These are phyloP conservation scores for Rhynchospora breviuscula DNA, from an alignment of 176 grass and related monocot genomes.

Conservation along the genomic window DNA sequence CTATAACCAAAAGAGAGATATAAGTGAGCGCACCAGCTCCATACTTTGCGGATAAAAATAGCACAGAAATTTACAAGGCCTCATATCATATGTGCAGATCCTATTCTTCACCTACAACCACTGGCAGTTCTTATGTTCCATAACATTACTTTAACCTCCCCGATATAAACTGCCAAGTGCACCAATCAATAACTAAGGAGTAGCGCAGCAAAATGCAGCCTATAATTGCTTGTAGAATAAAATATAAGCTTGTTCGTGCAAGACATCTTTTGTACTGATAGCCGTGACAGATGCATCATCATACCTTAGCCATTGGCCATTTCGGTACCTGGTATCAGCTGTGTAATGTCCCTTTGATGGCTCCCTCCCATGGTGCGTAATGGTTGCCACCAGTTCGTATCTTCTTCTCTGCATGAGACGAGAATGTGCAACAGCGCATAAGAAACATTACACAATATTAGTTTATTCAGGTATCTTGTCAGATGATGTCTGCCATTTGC, in stretches of 20 bases:
- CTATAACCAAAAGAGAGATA: background rate
- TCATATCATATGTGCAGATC: background rate
- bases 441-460: background rate
- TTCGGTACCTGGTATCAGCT: constrained; percentile 52
- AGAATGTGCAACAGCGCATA: background rate
- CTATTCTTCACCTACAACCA: constrained; percentile 1
- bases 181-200: background rate
- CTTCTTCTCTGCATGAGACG: constrained; percentile 46
- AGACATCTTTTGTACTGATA: constrained; percentile 41
- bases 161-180: background rate
- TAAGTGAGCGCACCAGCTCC: background rate
- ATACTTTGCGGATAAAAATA: background rate
- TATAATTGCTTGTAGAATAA: constrained; percentile 87
- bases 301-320: constrained; percentile 63
- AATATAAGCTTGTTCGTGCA: constrained; percentile 80
- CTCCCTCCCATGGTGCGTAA: constrained; percentile 75
- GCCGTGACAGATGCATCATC: constrained; percentile 50
- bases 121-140: background rate
- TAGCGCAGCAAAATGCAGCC: background rate
- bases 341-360: constrained; percentile 79
- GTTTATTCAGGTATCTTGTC: no score
- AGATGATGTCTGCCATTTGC: background rate
- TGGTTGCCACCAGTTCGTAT: constrained; percentile 82
- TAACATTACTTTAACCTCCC: background rate
- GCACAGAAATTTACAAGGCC: constrained; percentile 25